Percentiles rank a stretch among this genome's conserved stretches.
Evolutionary conservation across 352 stramenopile species (phyloP).

Genomic region (Pythium monospermum): DNA sequence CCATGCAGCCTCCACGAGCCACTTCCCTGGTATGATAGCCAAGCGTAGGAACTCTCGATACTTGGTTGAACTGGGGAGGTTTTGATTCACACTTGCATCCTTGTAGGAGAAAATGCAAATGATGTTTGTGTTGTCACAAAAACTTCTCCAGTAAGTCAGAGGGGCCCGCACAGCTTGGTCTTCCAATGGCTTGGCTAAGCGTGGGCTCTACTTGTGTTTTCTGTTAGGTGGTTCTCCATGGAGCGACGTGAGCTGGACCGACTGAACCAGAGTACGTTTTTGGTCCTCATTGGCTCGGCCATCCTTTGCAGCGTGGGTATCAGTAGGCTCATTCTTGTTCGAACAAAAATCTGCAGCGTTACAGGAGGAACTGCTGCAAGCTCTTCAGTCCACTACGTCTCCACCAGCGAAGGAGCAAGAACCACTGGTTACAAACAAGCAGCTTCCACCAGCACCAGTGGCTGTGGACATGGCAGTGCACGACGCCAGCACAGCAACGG

Average conservation of each 20-base stretch:
- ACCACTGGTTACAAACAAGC: neutral
- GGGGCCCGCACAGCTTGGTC: too few relatives aligned
- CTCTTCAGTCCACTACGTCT: neutral
- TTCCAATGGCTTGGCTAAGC: neutral
- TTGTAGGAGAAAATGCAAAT: conserved; percentile 32
- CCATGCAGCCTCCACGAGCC: conserved; percentile 11
- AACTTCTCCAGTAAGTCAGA: conserved; percentile 23
- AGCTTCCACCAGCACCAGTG: too few relatives aligned
- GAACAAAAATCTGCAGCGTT: conserved; percentile 14
- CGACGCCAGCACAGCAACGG: too few relatives aligned
- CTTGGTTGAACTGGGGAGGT: too few relatives aligned
- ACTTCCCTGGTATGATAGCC: conserved; percentile 22
- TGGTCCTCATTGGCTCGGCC: too few relatives aligned
- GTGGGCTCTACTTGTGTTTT: neutral
- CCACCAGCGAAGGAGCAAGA: neutral
- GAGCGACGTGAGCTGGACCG: conserved; percentile 24
- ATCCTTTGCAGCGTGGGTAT: too few relatives aligned
- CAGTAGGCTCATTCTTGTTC: neutral
- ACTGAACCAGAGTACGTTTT: conserved; percentile 24
- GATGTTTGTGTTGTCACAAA: conserved; percentile 35
- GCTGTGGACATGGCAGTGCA: too few relatives aligned
- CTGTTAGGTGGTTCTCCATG: conserved; percentile 23
- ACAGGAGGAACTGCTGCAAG: conserved; percentile 24
- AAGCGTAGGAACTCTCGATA: too few relatives aligned
- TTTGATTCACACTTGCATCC: neutral